Evolutionary conservation across 164 flowering plant species (phyloP).

Genomic region (Houttuynia cordata): DNA sequence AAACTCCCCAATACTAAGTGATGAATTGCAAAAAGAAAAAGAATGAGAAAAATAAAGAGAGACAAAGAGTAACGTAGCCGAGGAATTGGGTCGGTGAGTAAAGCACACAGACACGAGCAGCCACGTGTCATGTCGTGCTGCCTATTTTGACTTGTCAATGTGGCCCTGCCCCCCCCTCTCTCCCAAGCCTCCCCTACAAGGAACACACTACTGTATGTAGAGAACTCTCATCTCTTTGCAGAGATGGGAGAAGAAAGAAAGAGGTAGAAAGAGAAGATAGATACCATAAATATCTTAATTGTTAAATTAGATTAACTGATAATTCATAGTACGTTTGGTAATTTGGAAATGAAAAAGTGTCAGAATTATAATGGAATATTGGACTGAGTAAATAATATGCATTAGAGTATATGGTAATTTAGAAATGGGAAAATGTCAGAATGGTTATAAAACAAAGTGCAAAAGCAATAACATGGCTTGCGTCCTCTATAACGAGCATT

Average conservation of each 20-base stretch:
- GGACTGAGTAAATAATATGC: too few relatives aligned
- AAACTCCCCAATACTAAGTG: too few relatives aligned
- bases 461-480: conserved; percentile 28
- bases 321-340: too few relatives aligned
- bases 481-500: conserved; percentile 6
- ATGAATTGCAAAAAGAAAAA: too few relatives aligned
- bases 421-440: not conserved
- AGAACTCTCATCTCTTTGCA: too few relatives aligned
- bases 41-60: not conserved
- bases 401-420: not conserved
- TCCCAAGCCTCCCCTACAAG: not conserved
- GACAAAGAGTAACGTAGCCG: not conserved
- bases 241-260: not conserved
- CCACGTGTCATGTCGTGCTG: conserved; percentile 7
- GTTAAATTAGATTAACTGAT: too few relatives aligned
- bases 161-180: not conserved
- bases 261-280: not conserved
- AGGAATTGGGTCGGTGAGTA: conserved; percentile 7
- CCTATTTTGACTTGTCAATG: conserved; percentile 6
- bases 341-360: not conserved
- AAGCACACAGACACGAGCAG: not conserved
- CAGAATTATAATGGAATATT: not conserved
- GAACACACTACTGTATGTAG: too few relatives aligned
- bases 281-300: too few relatives aligned
- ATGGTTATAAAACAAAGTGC: not conserved